Conservation (phyloP, 225 moss, liverwort and hornwort genomes). For the Lunularia cruciata region DNA sequence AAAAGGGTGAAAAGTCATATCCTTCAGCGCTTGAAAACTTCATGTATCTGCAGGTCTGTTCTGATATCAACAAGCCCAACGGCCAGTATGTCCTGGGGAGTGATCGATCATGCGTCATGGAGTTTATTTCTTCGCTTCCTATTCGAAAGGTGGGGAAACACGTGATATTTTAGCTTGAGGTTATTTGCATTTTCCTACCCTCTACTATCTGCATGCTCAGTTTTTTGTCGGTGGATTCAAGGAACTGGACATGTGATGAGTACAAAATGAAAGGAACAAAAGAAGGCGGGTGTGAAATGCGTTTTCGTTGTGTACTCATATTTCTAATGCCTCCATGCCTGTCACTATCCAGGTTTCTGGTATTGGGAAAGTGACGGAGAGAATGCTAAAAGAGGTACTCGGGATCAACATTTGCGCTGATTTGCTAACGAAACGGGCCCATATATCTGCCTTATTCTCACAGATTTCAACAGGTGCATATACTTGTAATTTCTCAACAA, state of each 20-base stretch:
- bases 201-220: too few species aligned
- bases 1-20: too few species aligned
- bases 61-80: conserved; percentile 57
- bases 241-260: too few species aligned
- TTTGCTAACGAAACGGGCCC: conserved; percentile 42
- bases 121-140: conserved; percentile 46
- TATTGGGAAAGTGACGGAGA: conserved; percentile 54
- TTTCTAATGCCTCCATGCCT: neutral
- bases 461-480: conserved; percentile 45
- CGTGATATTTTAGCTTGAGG: too few species aligned
- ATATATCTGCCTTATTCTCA: conserved; percentile 48
- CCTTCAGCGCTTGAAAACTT: too few species aligned
- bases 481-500: neutral
- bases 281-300: neutral
- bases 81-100: conserved; percentile 40
- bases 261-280: too few species aligned
- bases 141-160: conserved; percentile 51
- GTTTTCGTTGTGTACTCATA: neutral
- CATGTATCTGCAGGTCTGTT: conserved; percentile 47
- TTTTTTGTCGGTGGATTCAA: too few species aligned
- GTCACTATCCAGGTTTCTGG: conserved; percentile 32
- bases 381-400: conserved; percentile 43
- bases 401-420: conserved; percentile 42
- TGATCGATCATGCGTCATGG: conserved; percentile 34
- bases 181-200: too few species aligned